Percentiles rank a stretch among this genome's conserved stretches.
phyloP scores from a whole-genome alignment of 495 filamentous ascomycete genomes.

The Hypomontagnella submonticulosa region DNA sequence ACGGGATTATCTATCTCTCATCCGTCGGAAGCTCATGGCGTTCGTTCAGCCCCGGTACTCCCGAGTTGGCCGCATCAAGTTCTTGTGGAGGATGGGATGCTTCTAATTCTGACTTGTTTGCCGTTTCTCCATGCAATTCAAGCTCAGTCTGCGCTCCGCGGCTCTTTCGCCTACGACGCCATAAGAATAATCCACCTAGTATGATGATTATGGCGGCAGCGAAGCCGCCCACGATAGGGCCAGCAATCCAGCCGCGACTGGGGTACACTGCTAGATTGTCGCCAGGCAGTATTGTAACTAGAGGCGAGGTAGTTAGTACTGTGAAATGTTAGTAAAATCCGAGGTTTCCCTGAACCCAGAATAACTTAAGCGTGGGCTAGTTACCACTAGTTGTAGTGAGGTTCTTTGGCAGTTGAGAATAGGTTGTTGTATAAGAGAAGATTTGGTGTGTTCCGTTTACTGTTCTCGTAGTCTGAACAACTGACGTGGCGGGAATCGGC shows the following conservation, averaged over 20 bases:
- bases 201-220: slow-evolving; percentile 9
- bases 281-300: background rate
- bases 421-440: slow-evolving; percentile 19
- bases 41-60: background rate
- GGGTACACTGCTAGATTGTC: background rate
- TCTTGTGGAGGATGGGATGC: slow-evolving; percentile 18
- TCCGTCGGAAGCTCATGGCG: slow-evolving; percentile 14
- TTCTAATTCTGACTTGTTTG: slow-evolving; percentile 22
- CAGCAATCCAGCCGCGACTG: slow-evolving; percentile 28
- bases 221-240: slow-evolving; percentile 14
- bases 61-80: slow-evolving; percentile 4
- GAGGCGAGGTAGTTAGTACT: background rate
- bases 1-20: background rate
- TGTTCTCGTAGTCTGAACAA: slow-evolving; percentile 8
- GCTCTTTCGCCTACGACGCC: slow-evolving; percentile 17
- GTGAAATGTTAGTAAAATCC: background rate
- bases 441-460: slow-evolving; percentile 1
- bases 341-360: background rate
- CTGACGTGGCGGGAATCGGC: slow-evolving; percentile 11
- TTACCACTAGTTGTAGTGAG: slow-evolving; percentile 4
- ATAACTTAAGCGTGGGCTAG: background rate
- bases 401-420: slow-evolving; percentile 4
- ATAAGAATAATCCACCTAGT: slow-evolving; percentile 4
- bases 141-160: background rate
- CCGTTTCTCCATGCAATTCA: slow-evolving; percentile 12